A percentile compares a stretch with the other conserved stretches of the same genome.
phyloP scores from a whole-genome alignment of 805 yeast genomes.

The Barnettozyma wickerhamii region DNA sequence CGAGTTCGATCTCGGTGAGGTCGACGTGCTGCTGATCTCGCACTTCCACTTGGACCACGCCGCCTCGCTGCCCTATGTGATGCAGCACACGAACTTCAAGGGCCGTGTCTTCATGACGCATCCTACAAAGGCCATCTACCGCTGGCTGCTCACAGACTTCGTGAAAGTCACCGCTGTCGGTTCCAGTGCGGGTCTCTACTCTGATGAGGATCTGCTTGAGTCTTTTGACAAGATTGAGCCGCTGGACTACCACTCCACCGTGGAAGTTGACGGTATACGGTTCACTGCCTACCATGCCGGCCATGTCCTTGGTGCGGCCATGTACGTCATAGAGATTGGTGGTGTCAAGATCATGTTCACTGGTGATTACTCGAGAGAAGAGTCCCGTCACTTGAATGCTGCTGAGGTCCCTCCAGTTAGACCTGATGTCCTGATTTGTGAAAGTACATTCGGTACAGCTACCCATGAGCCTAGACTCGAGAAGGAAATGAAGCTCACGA shows the following conservation, averaged over 20 bases:
- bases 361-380: slow-evolving; percentile 96
- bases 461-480: slow-evolving; percentile 89
- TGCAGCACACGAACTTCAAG: slow-evolving; percentile 92
- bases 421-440: slow-evolving; percentile 90
- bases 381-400: slow-evolving; percentile 88
- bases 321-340: slow-evolving; percentile 93
- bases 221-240: slow-evolving; percentile 92
- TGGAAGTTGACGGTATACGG: slow-evolving; percentile 89
- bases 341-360: slow-evolving; percentile 87
- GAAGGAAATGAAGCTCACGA: slow-evolving; percentile 77
- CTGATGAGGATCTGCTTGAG: slow-evolving; percentile 84
- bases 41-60: slow-evolving; percentile 99
- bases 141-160: slow-evolving; percentile 93
- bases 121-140: slow-evolving; percentile 95
- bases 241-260: slow-evolving; percentile 91
- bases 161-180: slow-evolving; percentile 77
- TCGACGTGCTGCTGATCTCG: slow-evolving; percentile 81
- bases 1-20: slow-evolving; percentile 83
- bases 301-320: slow-evolving; percentile 98
- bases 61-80: slow-evolving; percentile 94
- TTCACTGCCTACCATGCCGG: slow-evolving; percentile 99
- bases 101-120: slow-evolving; percentile 99
- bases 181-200: slow-evolving; percentile 51
- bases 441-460: slow-evolving; percentile 97
- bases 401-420: slow-evolving; percentile 89